A percentile compares a stretch with the other conserved stretches of the same genome.
Evolutionary conservation across 495 filamentous ascomycete species (phyloP).

Genomic region (Bacidia gigantensis): DNA sequence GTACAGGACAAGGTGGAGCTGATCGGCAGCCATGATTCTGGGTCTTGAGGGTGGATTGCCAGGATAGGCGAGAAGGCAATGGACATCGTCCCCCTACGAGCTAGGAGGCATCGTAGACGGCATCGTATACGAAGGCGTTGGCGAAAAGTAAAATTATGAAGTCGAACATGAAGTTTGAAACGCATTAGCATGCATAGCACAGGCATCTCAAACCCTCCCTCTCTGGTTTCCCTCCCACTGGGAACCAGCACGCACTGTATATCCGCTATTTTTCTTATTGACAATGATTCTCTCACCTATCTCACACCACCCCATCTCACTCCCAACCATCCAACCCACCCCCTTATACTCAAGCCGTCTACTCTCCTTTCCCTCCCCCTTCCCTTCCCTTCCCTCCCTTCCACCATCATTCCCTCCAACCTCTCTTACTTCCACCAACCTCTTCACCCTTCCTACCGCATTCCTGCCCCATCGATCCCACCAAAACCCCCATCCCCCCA

Average conservation of each 20-base stretch:
- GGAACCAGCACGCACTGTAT: too few relatives aligned
- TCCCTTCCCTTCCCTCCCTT: neutral
- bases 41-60: neutral
- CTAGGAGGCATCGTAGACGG: neutral
- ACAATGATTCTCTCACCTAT: too few relatives aligned
- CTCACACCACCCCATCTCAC: too few relatives aligned
- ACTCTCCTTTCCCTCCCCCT: neutral
- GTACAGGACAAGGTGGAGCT: constrained; percentile 16
- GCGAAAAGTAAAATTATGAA: too few relatives aligned
- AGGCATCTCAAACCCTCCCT: too few relatives aligned
- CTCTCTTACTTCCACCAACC: neutral
- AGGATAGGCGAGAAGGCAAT: neutral
- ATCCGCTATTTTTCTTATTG: too few relatives aligned
- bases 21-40: constrained; percentile 14
- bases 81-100: neutral
- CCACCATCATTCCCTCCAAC: neutral
- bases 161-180: too few relatives aligned
- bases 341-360: neutral
- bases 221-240: too few relatives aligned
- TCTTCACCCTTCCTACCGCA: neutral
- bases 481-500: neutral
- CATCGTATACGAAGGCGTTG: too few relatives aligned
- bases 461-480: neutral
- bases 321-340: neutral
- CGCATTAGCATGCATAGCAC: too few relatives aligned